Conservation (phyloP, 208 protist genomes). For the Porcisia hertigi region DNA sequence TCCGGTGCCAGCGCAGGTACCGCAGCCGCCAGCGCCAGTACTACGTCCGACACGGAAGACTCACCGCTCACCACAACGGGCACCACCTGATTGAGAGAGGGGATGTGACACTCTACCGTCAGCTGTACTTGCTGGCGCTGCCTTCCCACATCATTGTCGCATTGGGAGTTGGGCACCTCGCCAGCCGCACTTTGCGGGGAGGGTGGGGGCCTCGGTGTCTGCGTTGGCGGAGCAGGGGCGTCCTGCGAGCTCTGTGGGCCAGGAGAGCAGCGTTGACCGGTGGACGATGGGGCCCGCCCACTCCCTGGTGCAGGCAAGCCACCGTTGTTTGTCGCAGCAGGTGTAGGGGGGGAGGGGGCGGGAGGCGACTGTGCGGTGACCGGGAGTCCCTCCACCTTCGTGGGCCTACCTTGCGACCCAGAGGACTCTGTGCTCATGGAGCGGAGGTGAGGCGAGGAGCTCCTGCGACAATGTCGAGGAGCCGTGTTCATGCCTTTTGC, state of each 20-base stretch:
- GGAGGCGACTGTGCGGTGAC: not conserved
- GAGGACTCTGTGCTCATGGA: conserved; percentile 11
- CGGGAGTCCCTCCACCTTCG: not conserved
- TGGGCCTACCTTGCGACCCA: not conserved
- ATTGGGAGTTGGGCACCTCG: not conserved
- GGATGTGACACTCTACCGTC: conserved; percentile 49
- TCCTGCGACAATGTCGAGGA: conserved; percentile 15
- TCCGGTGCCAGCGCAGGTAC: conserved; percentile 30
- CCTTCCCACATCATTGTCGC: conserved; percentile 15
- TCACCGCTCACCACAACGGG: conserved; percentile 44
- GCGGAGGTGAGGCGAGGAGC: not conserved
- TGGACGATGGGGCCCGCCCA: not conserved
- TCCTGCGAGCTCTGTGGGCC: conserved; percentile 10
- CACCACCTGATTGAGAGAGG: conserved; percentile 40
- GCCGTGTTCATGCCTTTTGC: not conserved
- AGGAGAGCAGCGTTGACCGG: not conserved
- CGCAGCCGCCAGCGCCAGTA: conserved; percentile 30
- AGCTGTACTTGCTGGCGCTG: conserved; percentile 33
- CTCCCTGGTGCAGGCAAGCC: not conserved
- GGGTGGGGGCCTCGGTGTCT: not conserved
- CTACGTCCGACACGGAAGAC: conserved; percentile 55
- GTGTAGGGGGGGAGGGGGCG: not conserved
- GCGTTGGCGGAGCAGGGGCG: not conserved
- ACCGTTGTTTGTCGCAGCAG: not conserved
- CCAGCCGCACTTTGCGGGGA: not conserved